These are phyloP conservation scores for Rhodotorula sp. DNA, from an alignment of 1,284 basidiomycete genomes.

Conservation along the genomic window DNA sequence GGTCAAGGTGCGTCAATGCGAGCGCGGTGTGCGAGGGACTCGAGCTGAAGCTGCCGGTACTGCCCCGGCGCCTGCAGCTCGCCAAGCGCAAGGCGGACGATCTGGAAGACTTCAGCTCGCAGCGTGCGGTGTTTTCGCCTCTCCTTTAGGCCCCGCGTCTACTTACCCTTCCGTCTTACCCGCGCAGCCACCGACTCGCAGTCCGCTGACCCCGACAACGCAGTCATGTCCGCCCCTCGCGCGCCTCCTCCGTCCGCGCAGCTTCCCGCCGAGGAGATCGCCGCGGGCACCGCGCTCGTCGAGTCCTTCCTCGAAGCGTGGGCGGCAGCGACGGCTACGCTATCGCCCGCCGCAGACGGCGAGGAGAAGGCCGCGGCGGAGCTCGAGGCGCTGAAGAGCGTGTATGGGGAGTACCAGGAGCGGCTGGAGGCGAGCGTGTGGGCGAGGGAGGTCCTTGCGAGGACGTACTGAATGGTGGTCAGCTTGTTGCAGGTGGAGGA, in stretches of 20 bases:
- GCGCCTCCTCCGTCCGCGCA: slow-evolving; percentile 55
- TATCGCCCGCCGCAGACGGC: slow-evolving; percentile 19
- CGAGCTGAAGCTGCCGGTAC: background rate
- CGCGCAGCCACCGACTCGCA: background rate
- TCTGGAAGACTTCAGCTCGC: slow-evolving; percentile 75
- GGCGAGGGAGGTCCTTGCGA: slow-evolving; percentile 64
- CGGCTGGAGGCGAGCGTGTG: slow-evolving; percentile 74
- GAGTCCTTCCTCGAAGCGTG: slow-evolving; percentile 78
- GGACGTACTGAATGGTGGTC: slow-evolving; percentile 43
- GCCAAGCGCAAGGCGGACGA: slow-evolving; percentile 95
- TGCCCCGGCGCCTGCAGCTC: slow-evolving; percentile 58
- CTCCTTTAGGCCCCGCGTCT: background rate
- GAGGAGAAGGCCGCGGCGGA: slow-evolving; percentile 65
- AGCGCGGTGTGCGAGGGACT: no score
- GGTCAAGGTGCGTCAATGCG: slow-evolving; percentile 78
- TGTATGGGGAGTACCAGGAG: slow-evolving; percentile 67
- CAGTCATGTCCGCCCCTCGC: slow-evolving; percentile 45
- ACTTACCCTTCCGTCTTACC: slow-evolving; percentile 54
- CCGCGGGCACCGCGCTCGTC: slow-evolving; percentile 74
- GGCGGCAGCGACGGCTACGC: slow-evolving; percentile 53
- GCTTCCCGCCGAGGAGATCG: slow-evolving; percentile 35
- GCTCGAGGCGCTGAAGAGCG: slow-evolving; percentile 65
- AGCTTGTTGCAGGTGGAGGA: background rate
- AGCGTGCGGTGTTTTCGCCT: background rate
- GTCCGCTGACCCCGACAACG: slow-evolving; percentile 21